These are phyloP conservation scores for Metschnikowia cubensis DNA, from an alignment of 805 yeast genomes.

Conservation along the genomic window DNA sequence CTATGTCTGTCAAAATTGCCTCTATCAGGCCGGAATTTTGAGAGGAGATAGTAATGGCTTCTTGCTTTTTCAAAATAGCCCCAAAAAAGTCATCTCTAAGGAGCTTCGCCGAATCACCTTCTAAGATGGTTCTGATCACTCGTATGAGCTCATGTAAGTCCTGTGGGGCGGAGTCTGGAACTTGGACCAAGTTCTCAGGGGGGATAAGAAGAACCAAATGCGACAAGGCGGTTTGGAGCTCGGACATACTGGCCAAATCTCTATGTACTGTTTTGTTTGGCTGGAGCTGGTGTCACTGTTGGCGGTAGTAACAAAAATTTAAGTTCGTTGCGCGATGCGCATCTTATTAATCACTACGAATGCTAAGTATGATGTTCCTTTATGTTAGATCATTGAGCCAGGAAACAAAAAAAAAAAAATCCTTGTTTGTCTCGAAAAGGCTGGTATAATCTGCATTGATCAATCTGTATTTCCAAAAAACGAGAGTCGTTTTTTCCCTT, in stretches of 20 bases:
- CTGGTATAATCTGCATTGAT: neutral
- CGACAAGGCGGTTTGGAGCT: constrained; percentile 9
- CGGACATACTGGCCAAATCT: neutral
- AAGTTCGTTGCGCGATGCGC: constrained; percentile 3
- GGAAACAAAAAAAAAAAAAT: neutral
- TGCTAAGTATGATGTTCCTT: neutral
- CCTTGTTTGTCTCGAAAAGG: neutral
- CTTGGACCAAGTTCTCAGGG: constrained; percentile 1
- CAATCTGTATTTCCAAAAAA: constrained; percentile 20
- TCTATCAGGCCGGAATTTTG: constrained; percentile 18
- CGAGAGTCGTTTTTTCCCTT: constrained; percentile 22
- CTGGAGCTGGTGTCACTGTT: neutral
- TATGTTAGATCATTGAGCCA: neutral
- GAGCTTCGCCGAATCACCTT: constrained; percentile 26
- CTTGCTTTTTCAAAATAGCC: constrained; percentile 16
- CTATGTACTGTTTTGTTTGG: neutral
- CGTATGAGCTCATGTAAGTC: neutral
- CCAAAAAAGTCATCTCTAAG: constrained; percentile 21
- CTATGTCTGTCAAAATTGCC: constrained; percentile 15
- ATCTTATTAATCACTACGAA: neutral
- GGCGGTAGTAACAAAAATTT: neutral
- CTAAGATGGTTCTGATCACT: constrained; percentile 4
- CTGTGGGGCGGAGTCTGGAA: neutral
- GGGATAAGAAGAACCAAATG: constrained; percentile 19
- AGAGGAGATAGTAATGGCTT: constrained; percentile 14